Base-by-base conservation (phyloP, 768 basidiomycete genomes). In the Amanita subjunquillea region DNA sequence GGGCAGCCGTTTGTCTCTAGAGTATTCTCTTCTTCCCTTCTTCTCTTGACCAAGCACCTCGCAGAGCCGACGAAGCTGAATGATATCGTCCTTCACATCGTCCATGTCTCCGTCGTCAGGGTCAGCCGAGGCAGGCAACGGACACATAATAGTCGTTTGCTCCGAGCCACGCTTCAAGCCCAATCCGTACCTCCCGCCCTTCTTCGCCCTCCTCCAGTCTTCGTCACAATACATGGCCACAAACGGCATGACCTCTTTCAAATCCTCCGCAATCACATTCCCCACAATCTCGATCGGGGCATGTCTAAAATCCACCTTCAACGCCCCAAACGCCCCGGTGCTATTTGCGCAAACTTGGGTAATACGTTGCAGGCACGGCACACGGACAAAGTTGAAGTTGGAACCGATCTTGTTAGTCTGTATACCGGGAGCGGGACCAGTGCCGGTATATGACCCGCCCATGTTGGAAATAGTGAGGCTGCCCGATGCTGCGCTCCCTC, bases 301-400 rank as follows among this genome's bases (percentile, higher is more conserved):
- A 0, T 85, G 81, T 37, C 68, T 68, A 49, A 80, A 85, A 58
- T 94, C 91, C 12, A 85, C 75, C 13, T 85, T 76, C 32, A 98
- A 70, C 2, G 89, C 94, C 2, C 83, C 92, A 64, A 90, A 94
- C 0, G 89, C 88, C 1, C 95, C 96, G 0, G 88, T 84, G 57
- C 79, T 83, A 58, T 89, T 96, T 10, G 88, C 84, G 49, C 83
- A 87, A 4, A 99, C 95, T 29, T 77, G 75, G 25, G 85, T 78
- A 25, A 86, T 81, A n/a, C 96, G 83, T 60, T 98, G 94, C 1
- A 96, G 69, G 58, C 80, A 81, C 0, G 87, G 82, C 1, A 96
- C 70, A 10, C 85, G 81, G 23, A 46, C 43, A 43, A 53, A 53
- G 3, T 43, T 53, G 25, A 53, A 53, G 34, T 53, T 46, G 22